phyloP scores from a whole-genome alignment of 306 rosid genomes.

The Cicer yamashitae region DNA sequence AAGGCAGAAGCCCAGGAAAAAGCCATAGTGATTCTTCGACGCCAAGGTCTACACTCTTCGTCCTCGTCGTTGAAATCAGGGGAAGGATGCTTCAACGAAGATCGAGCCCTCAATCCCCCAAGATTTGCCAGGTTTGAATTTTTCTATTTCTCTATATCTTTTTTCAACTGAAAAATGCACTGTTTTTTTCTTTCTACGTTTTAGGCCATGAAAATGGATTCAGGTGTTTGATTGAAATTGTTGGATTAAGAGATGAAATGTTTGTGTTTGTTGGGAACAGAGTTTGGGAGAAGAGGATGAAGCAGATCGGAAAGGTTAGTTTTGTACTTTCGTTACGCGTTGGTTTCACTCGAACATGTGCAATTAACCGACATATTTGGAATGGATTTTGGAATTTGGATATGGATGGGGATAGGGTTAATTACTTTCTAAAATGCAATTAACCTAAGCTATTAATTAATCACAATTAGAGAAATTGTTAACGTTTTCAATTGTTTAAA shows the following conservation, averaged over 20 bases:
- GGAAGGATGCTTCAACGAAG: conserved; percentile 69
- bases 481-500: too few relatives aligned
- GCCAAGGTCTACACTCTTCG: conserved; percentile 80
- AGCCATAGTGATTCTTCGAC: conserved; percentile 71
- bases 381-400: not conserved
- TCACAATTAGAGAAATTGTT: not conserved
- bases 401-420: not conserved
- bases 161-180: conserved; percentile 1
- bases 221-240: not conserved
- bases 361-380: conserved; percentile 24
- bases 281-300: not conserved
- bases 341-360: not conserved
- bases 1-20: conserved; percentile 71
- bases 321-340: not conserved
- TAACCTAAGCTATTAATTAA: not conserved
- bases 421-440: not conserved
- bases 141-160: not conserved
- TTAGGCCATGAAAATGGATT: conserved; percentile 37
- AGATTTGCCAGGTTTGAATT: conserved; percentile 79
- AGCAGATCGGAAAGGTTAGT: not conserved
- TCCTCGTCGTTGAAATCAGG: conserved; percentile 57
- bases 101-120: conserved; percentile 84
- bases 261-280: conserved; percentile 3
- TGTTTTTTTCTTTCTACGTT: not conserved
- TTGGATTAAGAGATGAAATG: not conserved